A percentile compares a stretch with the other conserved stretches of the same genome.
phyloP scores from a whole-genome alignment of 257 asterid species.

The Thymus quinquecostatus region DNA sequence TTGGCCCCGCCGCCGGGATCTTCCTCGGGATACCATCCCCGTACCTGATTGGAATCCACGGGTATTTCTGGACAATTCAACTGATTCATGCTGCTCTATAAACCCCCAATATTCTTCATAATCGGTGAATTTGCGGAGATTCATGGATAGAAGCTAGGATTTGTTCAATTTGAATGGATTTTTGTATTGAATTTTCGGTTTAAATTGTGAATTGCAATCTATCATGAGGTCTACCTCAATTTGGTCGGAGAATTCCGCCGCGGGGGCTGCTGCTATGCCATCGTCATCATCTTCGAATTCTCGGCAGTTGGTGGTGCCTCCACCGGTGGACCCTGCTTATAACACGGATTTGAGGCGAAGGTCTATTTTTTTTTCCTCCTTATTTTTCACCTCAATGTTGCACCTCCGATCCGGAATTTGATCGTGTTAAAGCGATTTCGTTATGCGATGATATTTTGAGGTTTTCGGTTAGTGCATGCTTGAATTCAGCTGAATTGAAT shows the following conservation, averaged over 20 bases:
- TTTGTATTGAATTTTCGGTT: slow-evolving; percentile 30
- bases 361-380: slow-evolving; percentile 36
- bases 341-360: slow-evolving; percentile 49
- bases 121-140: slow-evolving; percentile 30
- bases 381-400: slow-evolving; percentile 36
- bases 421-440: slow-evolving; percentile 10
- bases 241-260: slow-evolving; percentile 61
- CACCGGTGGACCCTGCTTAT: slow-evolving; percentile 38
- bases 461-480: slow-evolving; percentile 21
- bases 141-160: slow-evolving; percentile 17
- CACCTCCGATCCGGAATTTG: slow-evolving; percentile 43
- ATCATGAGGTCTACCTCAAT: slow-evolving; percentile 66
- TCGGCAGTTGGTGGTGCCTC: slow-evolving; percentile 39
- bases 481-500: slow-evolving; percentile 33
- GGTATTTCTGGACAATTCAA: slow-evolving; percentile 32
- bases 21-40: slow-evolving; percentile 15
- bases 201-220: slow-evolving; percentile 26
- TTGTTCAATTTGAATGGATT: slow-evolving; percentile 23
- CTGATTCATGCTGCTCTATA: slow-evolving; percentile 36
- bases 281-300: slow-evolving; percentile 42
- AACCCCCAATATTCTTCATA: slow-evolving; percentile 32
- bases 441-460: slow-evolving; percentile 32
- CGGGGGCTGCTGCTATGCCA: slow-evolving; percentile 37
- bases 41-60: slow-evolving; percentile 38
- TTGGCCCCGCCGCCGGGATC: slow-evolving; percentile 46